These are phyloP conservation scores for Trichoderma koningiopsis DNA, from an alignment of 2,329 filamentous ascomycete species.

Conservation along the genomic window DNA sequence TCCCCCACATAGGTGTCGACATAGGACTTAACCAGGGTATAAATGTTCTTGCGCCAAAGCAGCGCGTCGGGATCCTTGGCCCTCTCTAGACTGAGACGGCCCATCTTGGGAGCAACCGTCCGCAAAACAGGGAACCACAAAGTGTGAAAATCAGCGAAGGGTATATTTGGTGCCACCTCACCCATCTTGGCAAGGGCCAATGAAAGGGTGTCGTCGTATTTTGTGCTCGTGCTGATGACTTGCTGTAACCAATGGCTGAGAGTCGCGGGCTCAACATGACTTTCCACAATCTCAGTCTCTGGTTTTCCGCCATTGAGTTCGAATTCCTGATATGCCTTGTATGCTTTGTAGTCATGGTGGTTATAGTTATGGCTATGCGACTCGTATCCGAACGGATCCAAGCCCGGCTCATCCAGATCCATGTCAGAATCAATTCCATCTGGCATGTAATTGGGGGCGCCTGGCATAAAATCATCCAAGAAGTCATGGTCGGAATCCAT, in stretches of 20 bases:
- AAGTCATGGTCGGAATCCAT: background rate
- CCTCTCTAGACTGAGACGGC: background rate
- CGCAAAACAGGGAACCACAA: background rate
- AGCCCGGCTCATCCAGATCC: no score
- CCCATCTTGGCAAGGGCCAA: background rate
- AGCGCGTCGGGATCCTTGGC: background rate
- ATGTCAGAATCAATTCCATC: background rate
- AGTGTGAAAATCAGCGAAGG: background rate
- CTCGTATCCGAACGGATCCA: background rate
- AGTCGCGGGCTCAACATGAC: background rate
- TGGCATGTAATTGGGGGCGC: background rate
- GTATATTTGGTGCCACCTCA: background rate
- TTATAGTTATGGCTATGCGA: background rate
- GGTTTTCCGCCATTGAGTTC: background rate
- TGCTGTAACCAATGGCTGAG: no score
- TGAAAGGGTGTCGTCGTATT: background rate
- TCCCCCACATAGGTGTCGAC: background rate
- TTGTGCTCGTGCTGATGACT: background rate
- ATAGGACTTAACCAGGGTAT: background rate
- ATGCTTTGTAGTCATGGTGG: background rate
- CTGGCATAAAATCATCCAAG: background rate
- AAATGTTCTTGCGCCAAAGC: background rate
- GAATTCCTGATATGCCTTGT: background rate
- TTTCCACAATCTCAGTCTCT: background rate
- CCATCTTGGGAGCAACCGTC: background rate